Evolutionary conservation across 73 alveolate species (phyloP).

Genomic region (Tetrahymena elliotti): DNA sequence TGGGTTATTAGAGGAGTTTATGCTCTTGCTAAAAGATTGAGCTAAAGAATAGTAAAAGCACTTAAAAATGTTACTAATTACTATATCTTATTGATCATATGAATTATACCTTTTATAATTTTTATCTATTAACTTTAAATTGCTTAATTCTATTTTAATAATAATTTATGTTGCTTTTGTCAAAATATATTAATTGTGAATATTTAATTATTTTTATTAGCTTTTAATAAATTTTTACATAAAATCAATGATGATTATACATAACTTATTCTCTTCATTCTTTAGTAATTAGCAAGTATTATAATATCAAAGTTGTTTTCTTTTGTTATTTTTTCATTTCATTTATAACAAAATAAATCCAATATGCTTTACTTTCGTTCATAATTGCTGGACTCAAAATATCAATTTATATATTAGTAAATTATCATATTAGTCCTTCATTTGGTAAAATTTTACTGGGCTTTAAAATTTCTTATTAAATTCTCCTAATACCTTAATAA

Average conservation of each 20-base stretch:
- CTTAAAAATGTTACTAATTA: background rate
- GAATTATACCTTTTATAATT: background rate
- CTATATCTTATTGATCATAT: background rate
- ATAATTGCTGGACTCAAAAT: background rate
- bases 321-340: background rate
- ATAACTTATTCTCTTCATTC: background rate
- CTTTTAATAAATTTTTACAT: background rate
- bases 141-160: too few relatives aligned
- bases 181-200: background rate
- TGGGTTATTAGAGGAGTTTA: background rate
- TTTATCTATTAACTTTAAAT: too few relatives aligned
- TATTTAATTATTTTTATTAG: too few relatives aligned
- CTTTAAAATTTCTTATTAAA: background rate
- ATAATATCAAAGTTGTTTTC: too few relatives aligned
- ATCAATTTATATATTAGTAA: background rate
- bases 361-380: background rate
- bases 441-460: background rate
- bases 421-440: background rate
- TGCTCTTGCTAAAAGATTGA: background rate
- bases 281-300: too few relatives aligned
- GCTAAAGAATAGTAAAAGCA: background rate
- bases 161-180: background rate
- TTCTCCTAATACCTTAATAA: background rate
- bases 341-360: background rate
- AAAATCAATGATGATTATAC: background rate